These are phyloP conservation scores for Flaveria bidentis DNA, from an alignment of 129 eudicot species.

Conservation along the genomic window DNA sequence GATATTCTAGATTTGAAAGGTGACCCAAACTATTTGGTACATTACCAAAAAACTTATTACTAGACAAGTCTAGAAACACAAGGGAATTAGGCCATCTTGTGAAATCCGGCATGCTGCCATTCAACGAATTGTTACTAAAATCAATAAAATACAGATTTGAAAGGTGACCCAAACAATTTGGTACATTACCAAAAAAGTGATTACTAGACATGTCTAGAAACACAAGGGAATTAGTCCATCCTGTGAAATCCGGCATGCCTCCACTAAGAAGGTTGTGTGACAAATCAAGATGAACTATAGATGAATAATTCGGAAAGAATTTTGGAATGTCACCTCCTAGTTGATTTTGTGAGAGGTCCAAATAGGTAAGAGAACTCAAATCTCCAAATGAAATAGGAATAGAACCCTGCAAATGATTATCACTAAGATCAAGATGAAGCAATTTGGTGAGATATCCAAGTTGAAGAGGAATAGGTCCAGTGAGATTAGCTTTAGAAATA, in stretches of 20 bases:
- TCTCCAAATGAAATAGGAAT: constrained; percentile 25
- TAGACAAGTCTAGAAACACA: neutral
- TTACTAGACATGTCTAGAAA: neutral
- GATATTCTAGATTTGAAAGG: constrained; percentile 8
- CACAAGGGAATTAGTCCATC: neutral
- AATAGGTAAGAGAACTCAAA: constrained; percentile 17
- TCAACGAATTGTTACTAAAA: constrained; percentile 5
- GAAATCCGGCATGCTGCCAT: constrained; percentile 20
- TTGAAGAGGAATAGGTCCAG: constrained; percentile 29
- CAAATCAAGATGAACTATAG: constrained; percentile 17
- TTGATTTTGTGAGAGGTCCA: constrained; percentile 7
- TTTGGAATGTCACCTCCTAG: constrained; percentile 24
- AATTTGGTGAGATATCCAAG: constrained; percentile 29
- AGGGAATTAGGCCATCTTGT: constrained; percentile 12
- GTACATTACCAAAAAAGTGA: neutral
- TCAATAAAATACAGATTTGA: neutral
- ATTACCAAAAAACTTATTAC: constrained; percentile 26
- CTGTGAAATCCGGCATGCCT: constrained; percentile 13
- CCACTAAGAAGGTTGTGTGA: constrained; percentile 30
- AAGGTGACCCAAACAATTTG: neutral
- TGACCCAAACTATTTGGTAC: constrained; percentile 5
- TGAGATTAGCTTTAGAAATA: neutral
- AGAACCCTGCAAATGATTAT: neutral
- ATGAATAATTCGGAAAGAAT: constrained; percentile 11
- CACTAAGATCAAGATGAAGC: constrained; percentile 22